These are phyloP conservation scores for Raffaelea arxii DNA, from an alignment of 2,329 filamentous ascomycete species.

Conservation along the genomic window DNA sequence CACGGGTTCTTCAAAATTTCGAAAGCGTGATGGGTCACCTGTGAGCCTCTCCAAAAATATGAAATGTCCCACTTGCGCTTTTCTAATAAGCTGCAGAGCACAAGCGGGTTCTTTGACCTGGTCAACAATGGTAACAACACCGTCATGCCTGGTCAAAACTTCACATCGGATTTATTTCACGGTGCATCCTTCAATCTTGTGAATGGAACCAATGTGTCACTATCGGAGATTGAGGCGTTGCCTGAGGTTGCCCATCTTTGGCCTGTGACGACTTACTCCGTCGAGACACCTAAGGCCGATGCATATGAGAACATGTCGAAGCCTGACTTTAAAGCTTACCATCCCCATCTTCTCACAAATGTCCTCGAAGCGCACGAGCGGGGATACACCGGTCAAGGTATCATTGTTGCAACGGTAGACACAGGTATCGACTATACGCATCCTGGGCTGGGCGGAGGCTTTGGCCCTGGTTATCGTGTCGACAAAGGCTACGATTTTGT, in stretches of 20 bases:
- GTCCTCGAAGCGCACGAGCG: constrained; percentile 39
- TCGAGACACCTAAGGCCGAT: neutral
- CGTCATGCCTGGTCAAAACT: neutral
- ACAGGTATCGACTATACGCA: constrained; percentile 16
- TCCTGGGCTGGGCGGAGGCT: constrained; percentile 24
- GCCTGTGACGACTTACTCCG: neutral
- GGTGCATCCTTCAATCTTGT: neutral
- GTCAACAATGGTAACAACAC: neutral
- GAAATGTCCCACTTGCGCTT: neutral
- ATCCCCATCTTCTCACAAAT: constrained; percentile 45
- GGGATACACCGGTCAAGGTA: constrained; percentile 37
- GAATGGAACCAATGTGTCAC: neutral
- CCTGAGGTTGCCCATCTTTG: neutral
- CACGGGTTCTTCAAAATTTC: neutral
- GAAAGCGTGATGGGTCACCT: neutral
- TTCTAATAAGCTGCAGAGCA: neutral
- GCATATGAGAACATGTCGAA: neutral
- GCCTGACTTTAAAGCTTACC: constrained; percentile 21
- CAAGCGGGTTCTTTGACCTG: neutral
- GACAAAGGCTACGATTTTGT: constrained; percentile 8
- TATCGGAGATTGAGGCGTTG: neutral
- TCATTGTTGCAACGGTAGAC: constrained; percentile 44
- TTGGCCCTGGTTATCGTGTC: constrained; percentile 9
- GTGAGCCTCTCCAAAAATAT: neutral
- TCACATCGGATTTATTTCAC: neutral